Base-by-base conservation (phyloP, 1,284 basidiomycete species). In the Acaromyces ingoldii region DNA sequence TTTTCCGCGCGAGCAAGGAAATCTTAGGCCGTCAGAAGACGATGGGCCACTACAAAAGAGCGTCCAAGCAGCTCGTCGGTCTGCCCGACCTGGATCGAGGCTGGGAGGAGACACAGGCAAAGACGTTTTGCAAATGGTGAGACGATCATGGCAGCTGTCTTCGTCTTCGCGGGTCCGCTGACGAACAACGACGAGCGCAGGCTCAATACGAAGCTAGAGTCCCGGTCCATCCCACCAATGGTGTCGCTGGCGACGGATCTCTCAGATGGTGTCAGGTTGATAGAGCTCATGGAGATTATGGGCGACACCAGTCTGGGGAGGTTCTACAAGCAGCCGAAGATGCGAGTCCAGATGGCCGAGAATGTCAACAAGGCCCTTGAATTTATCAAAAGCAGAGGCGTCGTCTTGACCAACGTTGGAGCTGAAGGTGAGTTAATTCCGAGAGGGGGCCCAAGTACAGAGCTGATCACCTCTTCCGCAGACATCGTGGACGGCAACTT, bases 401-500 rank as follows among this genome's bases (percentile, higher is more conserved):
- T 98, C 49, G 92, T 93, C 70, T 80, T 98, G 58, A 98, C 93
- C 28, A 98, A 97, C 76, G 96, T 98, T 51, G 92, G 93, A 40
- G 87, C 91, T 6, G 91, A 93, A 82, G 89, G 89, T 86, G 60
- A 55, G 72, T 29, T 13, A 29, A 13, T 13, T 24, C 11, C 15
- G 19, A 29, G 1, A 1, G 15, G 22, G 9, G 9, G 26, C 1
- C 42, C 2, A 39, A 15, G 15, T 1, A 47, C 39, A 6, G n/a
- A 22, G 17, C 30, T 39, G 21, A 6, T 31, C 30, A 25, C 26
- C 17, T 17, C 33, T 39, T 33, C n/a, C 15, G 10, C 44, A 90
- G 92, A 98, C 76, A 96, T 97, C 72, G 91, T 97, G 55, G 93
- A 98, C 75, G 92, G 92, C 25, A 96, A 96, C 76, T 78, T 93